These are phyloP conservation scores for Polytolypa hystricis DNA, from an alignment of 2,329 filamentous ascomycete species.

Conservation along the genomic window DNA sequence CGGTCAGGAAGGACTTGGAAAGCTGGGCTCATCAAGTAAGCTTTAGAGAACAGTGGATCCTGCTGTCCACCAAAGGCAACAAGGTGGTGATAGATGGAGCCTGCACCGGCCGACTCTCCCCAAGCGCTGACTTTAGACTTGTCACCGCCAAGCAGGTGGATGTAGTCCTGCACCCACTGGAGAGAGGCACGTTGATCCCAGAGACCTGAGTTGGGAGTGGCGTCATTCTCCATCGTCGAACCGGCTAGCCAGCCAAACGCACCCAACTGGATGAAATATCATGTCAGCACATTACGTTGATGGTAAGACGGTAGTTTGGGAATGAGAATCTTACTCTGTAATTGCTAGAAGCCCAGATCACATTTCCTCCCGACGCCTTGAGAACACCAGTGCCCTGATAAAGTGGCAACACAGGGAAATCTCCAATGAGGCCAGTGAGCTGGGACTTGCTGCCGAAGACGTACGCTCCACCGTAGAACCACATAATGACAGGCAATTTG, in stretches of 20 bases:
- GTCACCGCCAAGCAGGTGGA: slow-evolving; percentile 39
- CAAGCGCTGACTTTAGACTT: slow-evolving; percentile 36
- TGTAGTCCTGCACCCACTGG: slow-evolving; percentile 40
- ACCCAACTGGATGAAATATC: slow-evolving; percentile 26
- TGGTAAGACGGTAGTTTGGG: too few species aligned
- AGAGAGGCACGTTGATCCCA: slow-evolving; percentile 33
- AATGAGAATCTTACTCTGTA: slow-evolving; percentile 34
- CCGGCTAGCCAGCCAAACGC: slow-evolving; percentile 40
- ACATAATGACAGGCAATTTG: slow-evolving; percentile 37
- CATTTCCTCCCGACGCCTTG: slow-evolving; percentile 24
- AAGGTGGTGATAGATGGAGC: slow-evolving; percentile 41
- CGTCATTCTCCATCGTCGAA: slow-evolving; percentile 32
- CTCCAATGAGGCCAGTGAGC: slow-evolving; percentile 9
- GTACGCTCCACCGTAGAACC: slow-evolving; percentile 39
- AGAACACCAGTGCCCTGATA: slow-evolving; percentile 32
- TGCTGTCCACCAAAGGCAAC: slow-evolving; percentile 34
- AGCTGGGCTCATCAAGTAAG: slow-evolving; percentile 24
- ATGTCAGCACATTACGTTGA: background rate
- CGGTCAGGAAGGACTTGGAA: slow-evolving; percentile 16
- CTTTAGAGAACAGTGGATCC: slow-evolving; percentile 34
- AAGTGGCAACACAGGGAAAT: slow-evolving; percentile 21
- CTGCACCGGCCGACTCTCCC: slow-evolving; percentile 43
- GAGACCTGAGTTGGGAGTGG: slow-evolving; percentile 34
- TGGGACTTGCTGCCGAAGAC: slow-evolving; percentile 33
- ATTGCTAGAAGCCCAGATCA: slow-evolving; percentile 40